Base-by-base conservation (phyloP, 192 early-diverging fungal species). In the Obelidium mucronatum region DNA sequence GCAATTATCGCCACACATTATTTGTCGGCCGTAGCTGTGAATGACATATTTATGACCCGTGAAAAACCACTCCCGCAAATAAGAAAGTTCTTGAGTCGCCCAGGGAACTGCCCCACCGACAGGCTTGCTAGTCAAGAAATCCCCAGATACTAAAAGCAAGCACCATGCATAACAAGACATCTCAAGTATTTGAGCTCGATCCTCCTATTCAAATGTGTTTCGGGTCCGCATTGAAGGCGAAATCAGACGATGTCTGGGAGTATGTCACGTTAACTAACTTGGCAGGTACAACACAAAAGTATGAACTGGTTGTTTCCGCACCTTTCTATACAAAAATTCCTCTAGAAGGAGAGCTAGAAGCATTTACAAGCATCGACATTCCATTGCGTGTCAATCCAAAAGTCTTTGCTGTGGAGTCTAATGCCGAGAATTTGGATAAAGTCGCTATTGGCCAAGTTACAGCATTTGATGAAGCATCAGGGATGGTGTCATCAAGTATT, bases 261-360 rank as follows among this genome's bases (percentile, higher is more conserved):
- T 82, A 75, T 44, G 81, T 89, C 3, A 83, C 84, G 17, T 48
- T 89, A 26, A 77, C 82, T n/a, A 89, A 89, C 61, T 28, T 83
- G 40, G 74, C 80, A 0, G 76, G 35, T 17, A 60, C 63, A 2
- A 35, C 58, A 34, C 86, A 86, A 64, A 60, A 69, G 26, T 89
- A 84, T 66, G 62, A 63, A 28, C 53, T 89, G 15, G 78, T 72
- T 5, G 28, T 89, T 11, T 85, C 85, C 1, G 33, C 63, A 54
- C 80, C 77, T 40, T 89, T 89, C 75, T 80, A 67, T 48, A 88
- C 86, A 1, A 76, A 74, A 44, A 53, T 85, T 11, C 82, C 88
- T 3, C 69, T 88, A 15, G 82, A 87, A 4, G 88, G 86, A 30
- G 80, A 80, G 34, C 26, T 89, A n/a, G 83, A 86, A 13, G 75